Evolutionary conservation across 805 yeast genomes (phyloP).

Genomic region (Barnettozyma populi): DNA sequence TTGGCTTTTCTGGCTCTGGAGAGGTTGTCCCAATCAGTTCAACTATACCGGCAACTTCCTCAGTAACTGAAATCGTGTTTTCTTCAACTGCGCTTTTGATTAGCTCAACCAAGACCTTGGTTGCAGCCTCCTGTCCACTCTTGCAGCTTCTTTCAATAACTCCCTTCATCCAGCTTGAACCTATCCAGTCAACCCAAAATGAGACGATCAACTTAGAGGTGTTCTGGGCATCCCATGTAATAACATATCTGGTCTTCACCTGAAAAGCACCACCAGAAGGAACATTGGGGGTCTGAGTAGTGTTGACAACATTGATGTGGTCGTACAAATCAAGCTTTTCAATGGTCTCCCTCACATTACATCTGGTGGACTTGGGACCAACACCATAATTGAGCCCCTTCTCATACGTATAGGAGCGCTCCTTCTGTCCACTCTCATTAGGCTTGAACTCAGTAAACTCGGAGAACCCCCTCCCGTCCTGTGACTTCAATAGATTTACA

Average conservation of each 20-base stretch:
- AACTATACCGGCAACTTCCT: constrained; percentile 7
- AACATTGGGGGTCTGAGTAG: constrained; percentile 83
- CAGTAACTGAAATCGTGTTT: constrained; percentile 13
- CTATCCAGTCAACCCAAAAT: constrained; percentile 84
- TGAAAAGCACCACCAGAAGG: constrained; percentile 85
- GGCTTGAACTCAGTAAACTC: constrained; percentile 29
- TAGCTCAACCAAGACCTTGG: constrained; percentile 38
- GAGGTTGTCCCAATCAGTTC: neutral
- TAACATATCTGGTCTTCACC: constrained; percentile 64
- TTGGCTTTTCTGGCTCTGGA: neutral
- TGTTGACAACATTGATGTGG: constrained; percentile 54
- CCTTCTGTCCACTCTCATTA: constrained; percentile 36
- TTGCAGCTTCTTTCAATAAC: constrained; percentile 82
- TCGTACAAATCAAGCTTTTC: constrained; percentile 48
- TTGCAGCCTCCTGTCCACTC: constrained; percentile 70
- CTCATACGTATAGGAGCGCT: constrained; percentile 57
- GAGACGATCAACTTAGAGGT: constrained; percentile 56
- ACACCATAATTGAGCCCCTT: constrained; percentile 75
- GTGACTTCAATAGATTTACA: constrained; percentile 34
- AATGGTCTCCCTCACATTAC: constrained; percentile 57
- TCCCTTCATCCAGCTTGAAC: constrained; percentile 85
- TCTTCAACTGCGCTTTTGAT: constrained; percentile 24
- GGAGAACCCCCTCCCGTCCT: constrained; percentile 33
- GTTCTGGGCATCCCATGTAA: constrained; percentile 70
- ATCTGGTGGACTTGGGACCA: constrained; percentile 90